Evolutionary conservation across 169 alveolate genomes (phyloP).

Genomic region (Plasmodium relictum): DNA sequence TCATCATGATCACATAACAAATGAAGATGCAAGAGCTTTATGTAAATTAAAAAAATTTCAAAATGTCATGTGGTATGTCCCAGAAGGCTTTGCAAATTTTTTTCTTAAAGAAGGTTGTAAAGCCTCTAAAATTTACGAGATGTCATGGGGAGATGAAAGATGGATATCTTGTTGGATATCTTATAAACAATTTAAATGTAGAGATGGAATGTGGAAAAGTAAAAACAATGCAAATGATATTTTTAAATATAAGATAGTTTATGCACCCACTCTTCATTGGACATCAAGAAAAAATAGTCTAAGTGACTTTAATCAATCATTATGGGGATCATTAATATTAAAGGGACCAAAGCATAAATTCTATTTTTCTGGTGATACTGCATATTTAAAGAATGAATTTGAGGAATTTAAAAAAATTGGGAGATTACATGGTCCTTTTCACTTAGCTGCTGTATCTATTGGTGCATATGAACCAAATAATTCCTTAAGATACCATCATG

Average conservation of each 20-base stretch:
- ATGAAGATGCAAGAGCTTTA: slow-evolving; percentile 56
- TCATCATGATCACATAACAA: slow-evolving; percentile 69
- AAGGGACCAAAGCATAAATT: slow-evolving; percentile 63
- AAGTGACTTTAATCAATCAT: slow-evolving; percentile 53
- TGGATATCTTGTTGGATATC: slow-evolving; percentile 71
- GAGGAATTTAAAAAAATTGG: slow-evolving; percentile 74
- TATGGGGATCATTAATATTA: slow-evolving; percentile 75
- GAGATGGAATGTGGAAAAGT: slow-evolving; percentile 70
- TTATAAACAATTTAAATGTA: slow-evolving; percentile 35
- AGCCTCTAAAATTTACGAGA: slow-evolving; percentile 42
- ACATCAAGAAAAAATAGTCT: slow-evolving; percentile 51
- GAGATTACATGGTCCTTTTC: slow-evolving; percentile 60
- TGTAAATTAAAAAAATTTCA: slow-evolving; percentile 62
- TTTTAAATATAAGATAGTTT: slow-evolving; percentile 46
- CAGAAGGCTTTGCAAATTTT: slow-evolving; percentile 52
- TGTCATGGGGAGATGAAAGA: slow-evolving; percentile 76
- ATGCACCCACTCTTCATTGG: slow-evolving; percentile 71
- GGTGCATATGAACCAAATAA: slow-evolving; percentile 75
- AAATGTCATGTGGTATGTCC: slow-evolving; percentile 72
- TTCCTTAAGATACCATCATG: slow-evolving; percentile 56
- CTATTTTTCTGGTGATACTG: slow-evolving; percentile 71
- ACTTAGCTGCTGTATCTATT: slow-evolving; percentile 60
- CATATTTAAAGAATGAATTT: slow-evolving; percentile 60
- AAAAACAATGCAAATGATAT: slow-evolving; percentile 30
- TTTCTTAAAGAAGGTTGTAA: slow-evolving; percentile 64